Conservation (phyloP, 75 land plant species). For the Picea sitchensis region DNA sequence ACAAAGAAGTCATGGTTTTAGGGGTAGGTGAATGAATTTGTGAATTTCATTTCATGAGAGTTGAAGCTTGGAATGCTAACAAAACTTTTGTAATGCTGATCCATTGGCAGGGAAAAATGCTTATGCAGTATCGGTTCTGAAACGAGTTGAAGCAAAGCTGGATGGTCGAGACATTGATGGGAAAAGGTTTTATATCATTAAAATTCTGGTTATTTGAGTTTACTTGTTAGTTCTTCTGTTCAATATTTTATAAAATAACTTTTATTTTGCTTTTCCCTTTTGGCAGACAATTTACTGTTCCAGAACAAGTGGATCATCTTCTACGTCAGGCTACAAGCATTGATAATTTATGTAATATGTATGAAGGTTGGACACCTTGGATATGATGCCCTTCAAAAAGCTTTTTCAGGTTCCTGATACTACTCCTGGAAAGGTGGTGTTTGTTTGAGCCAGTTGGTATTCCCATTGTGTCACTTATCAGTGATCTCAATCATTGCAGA, state of each 20-base stretch:
- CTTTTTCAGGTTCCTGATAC: not conserved
- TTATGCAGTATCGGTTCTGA: constrained; percentile 87
- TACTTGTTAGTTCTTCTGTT: not conserved
- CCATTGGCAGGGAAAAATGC: constrained; percentile 70
- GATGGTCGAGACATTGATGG: constrained; percentile 76
- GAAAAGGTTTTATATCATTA: constrained; percentile 49
- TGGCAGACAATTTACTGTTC: constrained; percentile 62
- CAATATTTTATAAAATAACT: not conserved
- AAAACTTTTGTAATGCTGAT: not conserved
- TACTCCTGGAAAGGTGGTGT: not conserved
- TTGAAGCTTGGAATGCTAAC: not conserved
- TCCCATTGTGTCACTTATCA: not conserved
- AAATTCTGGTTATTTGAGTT: constrained; percentile 1
- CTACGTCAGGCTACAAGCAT: constrained; percentile 86
- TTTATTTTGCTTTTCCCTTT: constrained; percentile 3
- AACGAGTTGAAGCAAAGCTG: constrained; percentile 77
- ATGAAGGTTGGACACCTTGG: constrained; percentile 99
- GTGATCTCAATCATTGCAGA: not conserved
- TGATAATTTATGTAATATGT: constrained; percentile 98
- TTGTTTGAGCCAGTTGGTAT: not conserved
- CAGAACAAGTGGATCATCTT: constrained; percentile 94
- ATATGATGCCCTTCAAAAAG: constrained; percentile 41
- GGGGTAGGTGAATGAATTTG: constrained; percentile 27
- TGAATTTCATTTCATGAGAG: constrained; percentile 2
- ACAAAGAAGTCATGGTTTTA: constrained; percentile 14